These are phyloP conservation scores for Aspergillus leporis DNA, from an alignment of 495 filamentous ascomycete species.

Conservation along the genomic window DNA sequence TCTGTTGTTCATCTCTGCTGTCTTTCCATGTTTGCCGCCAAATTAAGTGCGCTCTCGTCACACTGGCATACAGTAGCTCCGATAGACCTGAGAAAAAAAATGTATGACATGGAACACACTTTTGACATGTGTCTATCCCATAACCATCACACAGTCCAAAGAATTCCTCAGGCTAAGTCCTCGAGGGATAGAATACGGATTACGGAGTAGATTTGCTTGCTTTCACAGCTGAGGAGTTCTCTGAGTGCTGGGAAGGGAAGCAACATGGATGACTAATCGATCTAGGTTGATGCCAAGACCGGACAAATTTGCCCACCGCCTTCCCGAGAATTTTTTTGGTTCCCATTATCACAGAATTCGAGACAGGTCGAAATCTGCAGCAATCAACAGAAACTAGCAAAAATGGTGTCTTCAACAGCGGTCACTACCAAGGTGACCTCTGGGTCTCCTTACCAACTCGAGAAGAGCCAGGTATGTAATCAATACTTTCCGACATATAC, in stretches of 20 bases:
- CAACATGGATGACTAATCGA: slow-evolving; percentile 18
- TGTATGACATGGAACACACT: too few relatives aligned
- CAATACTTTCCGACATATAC: neutral
- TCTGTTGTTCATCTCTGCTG: too few relatives aligned
- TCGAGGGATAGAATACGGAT: too few relatives aligned
- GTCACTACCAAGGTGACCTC: slow-evolving; percentile 53
- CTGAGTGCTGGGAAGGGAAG: neutral
- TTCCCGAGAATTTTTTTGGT: slow-evolving; percentile 45
- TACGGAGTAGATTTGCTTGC: neutral
- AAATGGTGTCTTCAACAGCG: slow-evolving; percentile 48
- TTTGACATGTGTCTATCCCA: too few relatives aligned
- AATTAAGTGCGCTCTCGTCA: too few relatives aligned
- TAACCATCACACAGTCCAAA: too few relatives aligned
- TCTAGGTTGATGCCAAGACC: slow-evolving; percentile 29
- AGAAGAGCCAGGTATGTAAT: slow-evolving; percentile 57
- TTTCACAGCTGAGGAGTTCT: neutral
- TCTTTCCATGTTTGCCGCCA: too few relatives aligned
- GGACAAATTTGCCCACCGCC: slow-evolving; percentile 41
- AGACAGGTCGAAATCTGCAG: slow-evolving; percentile 30
- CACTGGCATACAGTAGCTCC: too few relatives aligned
- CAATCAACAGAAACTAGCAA: slow-evolving; percentile 19
- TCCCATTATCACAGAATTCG: slow-evolving; percentile 32
- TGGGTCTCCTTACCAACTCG: slow-evolving; percentile 65
- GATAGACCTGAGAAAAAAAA: too few relatives aligned
- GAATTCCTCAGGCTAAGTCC: too few relatives aligned